These are phyloP conservation scores for Rhodomyrtus psidioides DNA, from an alignment of 441 rosid genomes.

Conservation along the genomic window DNA sequence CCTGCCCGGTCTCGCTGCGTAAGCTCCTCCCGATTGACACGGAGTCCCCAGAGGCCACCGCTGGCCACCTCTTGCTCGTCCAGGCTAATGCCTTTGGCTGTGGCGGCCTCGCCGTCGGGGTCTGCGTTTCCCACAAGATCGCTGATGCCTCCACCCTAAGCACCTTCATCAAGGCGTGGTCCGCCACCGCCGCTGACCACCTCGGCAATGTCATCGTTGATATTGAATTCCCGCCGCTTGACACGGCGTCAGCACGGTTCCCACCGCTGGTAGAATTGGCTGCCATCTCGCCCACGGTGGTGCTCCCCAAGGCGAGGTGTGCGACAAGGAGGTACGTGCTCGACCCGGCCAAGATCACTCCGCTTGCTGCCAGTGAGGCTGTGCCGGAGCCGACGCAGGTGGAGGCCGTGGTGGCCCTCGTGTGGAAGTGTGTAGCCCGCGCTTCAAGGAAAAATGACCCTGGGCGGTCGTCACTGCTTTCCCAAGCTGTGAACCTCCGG, in stretches of 20 bases:
- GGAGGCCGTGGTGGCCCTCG: slow-evolving; percentile 1
- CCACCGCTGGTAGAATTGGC: background rate
- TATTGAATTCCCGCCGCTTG: background rate
- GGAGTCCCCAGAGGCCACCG: background rate
- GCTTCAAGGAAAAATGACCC: background rate
- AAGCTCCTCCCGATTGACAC: background rate
- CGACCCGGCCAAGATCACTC: background rate
- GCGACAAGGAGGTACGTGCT: background rate
- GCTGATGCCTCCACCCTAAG: slow-evolving; percentile 1
- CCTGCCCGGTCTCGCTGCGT: background rate
- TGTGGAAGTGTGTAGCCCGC: slow-evolving; percentile 3
- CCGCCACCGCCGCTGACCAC: background rate
- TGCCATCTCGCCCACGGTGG: background rate
- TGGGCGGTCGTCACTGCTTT: background rate
- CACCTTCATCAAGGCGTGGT: slow-evolving; percentile 4
- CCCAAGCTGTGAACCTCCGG: slow-evolving; percentile 3
- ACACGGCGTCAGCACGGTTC: background rate
- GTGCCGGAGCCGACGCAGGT: slow-evolving; percentile 2
- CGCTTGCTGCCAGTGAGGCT: slow-evolving; percentile 6
- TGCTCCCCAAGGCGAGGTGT: background rate
- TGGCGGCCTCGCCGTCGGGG: slow-evolving; percentile 8
- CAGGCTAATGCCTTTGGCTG: slow-evolving; percentile 6
- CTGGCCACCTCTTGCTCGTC: background rate
- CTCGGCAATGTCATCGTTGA: background rate
- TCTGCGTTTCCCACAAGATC: slow-evolving; percentile 5